Conservation (phyloP, 169 alveolate genomes). For the Cystoisospora suis region DNA sequence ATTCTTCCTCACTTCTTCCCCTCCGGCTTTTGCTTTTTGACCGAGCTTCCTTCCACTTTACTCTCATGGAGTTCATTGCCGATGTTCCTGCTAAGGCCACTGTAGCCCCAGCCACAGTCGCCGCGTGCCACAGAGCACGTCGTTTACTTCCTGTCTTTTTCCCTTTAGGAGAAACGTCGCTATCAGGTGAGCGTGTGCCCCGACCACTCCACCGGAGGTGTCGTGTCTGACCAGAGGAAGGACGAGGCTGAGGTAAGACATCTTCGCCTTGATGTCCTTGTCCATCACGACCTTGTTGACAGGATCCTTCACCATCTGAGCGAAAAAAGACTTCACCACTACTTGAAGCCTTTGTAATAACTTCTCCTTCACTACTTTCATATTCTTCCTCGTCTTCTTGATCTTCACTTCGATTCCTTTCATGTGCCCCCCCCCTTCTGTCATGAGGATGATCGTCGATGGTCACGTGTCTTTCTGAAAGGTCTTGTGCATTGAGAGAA, state of each 20-base stretch:
- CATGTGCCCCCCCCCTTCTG: too few relatives aligned
- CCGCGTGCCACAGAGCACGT: background rate
- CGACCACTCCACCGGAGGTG: background rate
- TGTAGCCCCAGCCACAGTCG: background rate
- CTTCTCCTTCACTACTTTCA: background rate
- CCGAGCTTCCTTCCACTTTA: background rate
- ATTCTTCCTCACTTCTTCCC: background rate
- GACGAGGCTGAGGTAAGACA: too few relatives aligned
- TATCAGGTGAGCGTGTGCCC: background rate
- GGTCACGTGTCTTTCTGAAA: too few relatives aligned
- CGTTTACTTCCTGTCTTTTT: background rate
- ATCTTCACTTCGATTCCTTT: too few relatives aligned
- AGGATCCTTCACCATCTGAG: background rate
- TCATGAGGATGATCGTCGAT: too few relatives aligned
- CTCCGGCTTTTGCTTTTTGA: background rate
- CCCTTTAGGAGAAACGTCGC: background rate
- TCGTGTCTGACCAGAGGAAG: too few relatives aligned
- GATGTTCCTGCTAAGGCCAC: background rate
- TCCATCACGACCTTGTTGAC: background rate
- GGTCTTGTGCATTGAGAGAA: too few relatives aligned
- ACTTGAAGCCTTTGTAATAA: background rate
- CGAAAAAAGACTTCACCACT: background rate
- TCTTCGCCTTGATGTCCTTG: background rate
- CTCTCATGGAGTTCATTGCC: background rate
- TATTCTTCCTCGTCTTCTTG: background rate